A percentile compares a stretch with the other conserved stretches of the same genome.
Conservation (phyloP, 345 rosid species). For the Balakata baccata region DNA sequence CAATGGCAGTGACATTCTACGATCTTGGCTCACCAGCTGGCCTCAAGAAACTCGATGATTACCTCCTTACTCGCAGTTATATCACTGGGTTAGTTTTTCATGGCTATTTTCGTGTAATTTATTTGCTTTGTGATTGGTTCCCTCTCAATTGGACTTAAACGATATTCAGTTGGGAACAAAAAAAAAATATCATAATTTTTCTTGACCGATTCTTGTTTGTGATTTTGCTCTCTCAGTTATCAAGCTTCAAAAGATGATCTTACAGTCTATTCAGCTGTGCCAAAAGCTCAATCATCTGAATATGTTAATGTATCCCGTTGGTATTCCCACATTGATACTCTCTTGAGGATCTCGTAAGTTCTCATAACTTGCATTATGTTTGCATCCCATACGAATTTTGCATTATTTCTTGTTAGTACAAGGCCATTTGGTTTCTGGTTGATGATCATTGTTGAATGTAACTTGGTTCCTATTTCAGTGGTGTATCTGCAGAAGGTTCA, state of each 20-base stretch:
- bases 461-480: constrained; percentile 40
- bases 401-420: background rate
- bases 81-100: constrained; percentile 55
- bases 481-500: constrained; percentile 72
- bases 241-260: constrained; percentile 95
- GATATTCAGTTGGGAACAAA: too few species aligned
- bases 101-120: background rate
- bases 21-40: constrained; percentile 56
- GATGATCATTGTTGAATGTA: background rate
- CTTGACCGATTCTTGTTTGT: background rate
- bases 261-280: constrained; percentile 51
- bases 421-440: background rate
- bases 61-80: constrained; percentile 84
- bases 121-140: too few species aligned
- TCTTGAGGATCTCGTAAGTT: constrained; percentile 90
- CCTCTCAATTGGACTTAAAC: too few species aligned
- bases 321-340: constrained; percentile 84
- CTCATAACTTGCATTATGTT: too few species aligned
- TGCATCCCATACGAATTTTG: background rate
- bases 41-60: constrained; percentile 79
- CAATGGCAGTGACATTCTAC: constrained; percentile 61
- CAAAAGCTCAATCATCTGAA: constrained; percentile 56
- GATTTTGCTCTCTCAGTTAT: constrained; percentile 39
- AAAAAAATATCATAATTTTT: background rate
- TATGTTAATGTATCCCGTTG: constrained; percentile 70